phyloP scores from a whole-genome alignment of 768 basidiomycete species.

The Cystobasidiopsis lactophilus region DNA sequence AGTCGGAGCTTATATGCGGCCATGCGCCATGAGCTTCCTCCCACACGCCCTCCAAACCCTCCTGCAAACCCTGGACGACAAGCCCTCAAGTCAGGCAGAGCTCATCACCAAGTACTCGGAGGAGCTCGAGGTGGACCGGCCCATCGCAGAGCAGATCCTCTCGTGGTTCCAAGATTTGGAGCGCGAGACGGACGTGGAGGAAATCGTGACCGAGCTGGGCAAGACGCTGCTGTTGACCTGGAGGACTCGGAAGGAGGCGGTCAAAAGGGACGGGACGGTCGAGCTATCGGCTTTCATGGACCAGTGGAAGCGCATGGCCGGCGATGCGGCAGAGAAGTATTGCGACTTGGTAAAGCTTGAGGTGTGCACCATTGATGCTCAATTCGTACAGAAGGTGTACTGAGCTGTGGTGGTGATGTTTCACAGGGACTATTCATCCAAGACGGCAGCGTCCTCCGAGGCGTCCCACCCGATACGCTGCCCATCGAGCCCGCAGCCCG shows the following conservation, averaged over 20 bases:
- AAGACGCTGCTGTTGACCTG: conserved; percentile 38
- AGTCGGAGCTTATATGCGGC: conserved; percentile 50
- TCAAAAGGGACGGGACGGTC: conserved; percentile 38
- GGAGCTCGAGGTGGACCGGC: conserved; percentile 33
- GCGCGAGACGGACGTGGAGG: conserved; percentile 46
- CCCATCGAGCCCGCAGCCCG: conserved; percentile 56
- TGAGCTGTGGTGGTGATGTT: no score
- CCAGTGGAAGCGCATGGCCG: conserved; percentile 51
- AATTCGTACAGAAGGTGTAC: background rate
- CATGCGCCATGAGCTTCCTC: conserved; percentile 46
- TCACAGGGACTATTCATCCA: background rate
- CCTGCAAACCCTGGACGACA: conserved; percentile 38
- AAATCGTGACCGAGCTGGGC: conserved; percentile 52
- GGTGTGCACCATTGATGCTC: conserved; percentile 29
- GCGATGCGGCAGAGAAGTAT: conserved; percentile 46
- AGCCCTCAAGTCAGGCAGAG: background rate
- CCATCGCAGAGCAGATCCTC: conserved; percentile 41
- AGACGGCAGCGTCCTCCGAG: conserved; percentile 29
- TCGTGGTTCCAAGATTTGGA: conserved; percentile 53
- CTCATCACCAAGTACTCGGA: background rate
- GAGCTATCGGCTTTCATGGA: conserved; percentile 35
- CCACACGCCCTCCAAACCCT: conserved; percentile 48
- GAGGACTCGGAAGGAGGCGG: conserved; percentile 3
- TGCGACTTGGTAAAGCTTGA: conserved; percentile 47
- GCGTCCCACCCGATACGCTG: conserved; percentile 53